Evolutionary conservation across 306 rosid genomes (phyloP), one percentile per base, ranked within the genome.

Genomic region (Potentilla sterilis): DNA sequence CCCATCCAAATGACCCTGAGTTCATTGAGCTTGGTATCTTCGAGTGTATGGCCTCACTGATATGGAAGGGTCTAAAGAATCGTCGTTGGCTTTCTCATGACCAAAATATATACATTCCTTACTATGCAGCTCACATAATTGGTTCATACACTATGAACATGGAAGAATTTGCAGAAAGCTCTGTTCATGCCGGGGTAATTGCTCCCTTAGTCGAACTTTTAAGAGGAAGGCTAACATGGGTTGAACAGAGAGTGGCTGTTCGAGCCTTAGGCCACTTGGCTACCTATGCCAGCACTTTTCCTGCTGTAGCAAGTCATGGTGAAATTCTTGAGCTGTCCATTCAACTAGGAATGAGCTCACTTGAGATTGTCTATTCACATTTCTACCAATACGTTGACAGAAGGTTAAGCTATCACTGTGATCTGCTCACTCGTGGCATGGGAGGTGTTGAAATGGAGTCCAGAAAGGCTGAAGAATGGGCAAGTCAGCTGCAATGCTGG

Each of bases 381-480:
- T 96, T 96, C 74, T 96, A 96, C 75, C 98, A 90, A 77, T 88
- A 84, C 84, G 93, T 86, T 47, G 98, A 92, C 80, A 85, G 97
- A 88, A 89, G 99, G 88, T 86, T 88, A 41, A 90, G 98, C 85
- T 96, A 96, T 81, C 99, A 96, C 76, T 90, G 99, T 67, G 99
- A 96, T 87, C 79, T 96, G 75, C 98, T 96, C 77, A 96, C 99
- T 32, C 98, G 98, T 8, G 99, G 98, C 74, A 96, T 96, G 99
- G 99, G 99, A 10, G 99, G 99, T 48, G 99, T 89, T 67, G 99
- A 96, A 79, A 96, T 96, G 99, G 99, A 96, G 82, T 92, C 98
- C 41, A 88, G 99, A 87, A 96, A 96, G 87, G 97, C 99, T 5
- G 99, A 96, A 83, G 99, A 96, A 83, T 96, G 99, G 99, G 99